Percentiles rank a stretch among this genome's conserved stretches.
These are phyloP conservation scores for Setaria viridis DNA, from an alignment of 202 grass and related monocot genomes.

Conservation along the genomic window DNA sequence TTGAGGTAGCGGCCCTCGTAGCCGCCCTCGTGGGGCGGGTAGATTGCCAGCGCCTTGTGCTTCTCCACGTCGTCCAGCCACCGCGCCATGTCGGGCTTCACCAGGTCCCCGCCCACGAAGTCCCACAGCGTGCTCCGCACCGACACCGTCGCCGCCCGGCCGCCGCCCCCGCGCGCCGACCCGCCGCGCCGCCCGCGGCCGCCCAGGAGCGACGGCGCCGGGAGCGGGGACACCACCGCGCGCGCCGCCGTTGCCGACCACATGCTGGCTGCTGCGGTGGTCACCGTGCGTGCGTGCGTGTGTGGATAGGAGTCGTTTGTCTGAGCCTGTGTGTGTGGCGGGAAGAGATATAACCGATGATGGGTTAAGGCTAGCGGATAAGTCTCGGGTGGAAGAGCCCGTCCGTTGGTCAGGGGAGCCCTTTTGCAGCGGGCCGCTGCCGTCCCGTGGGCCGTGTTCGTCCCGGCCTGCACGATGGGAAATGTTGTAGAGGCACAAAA, in stretches of 20 bases:
- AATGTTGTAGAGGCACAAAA: too few relatives aligned
- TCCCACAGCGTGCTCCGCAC: conserved; percentile 53
- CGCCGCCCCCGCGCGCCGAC: neutral
- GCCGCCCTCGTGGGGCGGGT: conserved; percentile 92
- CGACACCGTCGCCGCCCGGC: conserved; percentile 22
- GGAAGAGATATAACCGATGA: conserved; percentile 22
- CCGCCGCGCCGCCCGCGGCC: conserved; percentile 15
- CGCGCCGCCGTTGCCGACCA: conserved; percentile 50
- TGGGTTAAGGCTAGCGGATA: conserved; percentile 10
- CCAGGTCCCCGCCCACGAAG: conserved; percentile 85
- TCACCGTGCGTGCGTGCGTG: neutral
- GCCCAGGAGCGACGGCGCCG: conserved; percentile 8
- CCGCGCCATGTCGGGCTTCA: conserved; percentile 68
- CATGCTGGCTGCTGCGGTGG: conserved; percentile 1
- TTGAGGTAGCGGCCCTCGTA: conserved; percentile 94
- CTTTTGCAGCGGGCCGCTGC: too few relatives aligned
- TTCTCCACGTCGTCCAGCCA: conserved; percentile 86
- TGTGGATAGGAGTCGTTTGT: conserved; percentile 1
- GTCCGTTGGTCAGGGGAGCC: too few relatives aligned
- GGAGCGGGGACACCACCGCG: conserved; percentile 43
- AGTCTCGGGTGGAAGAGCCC: neutral
- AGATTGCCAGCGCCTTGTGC: conserved; percentile 89
- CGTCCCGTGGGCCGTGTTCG: too few relatives aligned
- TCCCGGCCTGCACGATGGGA: neutral
- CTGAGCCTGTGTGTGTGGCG: conserved; percentile 33